These are phyloP conservation scores for Dothistroma septosporum DNA, from an alignment of 2,329 filamentous ascomycete genomes.

Conservation along the genomic window DNA sequence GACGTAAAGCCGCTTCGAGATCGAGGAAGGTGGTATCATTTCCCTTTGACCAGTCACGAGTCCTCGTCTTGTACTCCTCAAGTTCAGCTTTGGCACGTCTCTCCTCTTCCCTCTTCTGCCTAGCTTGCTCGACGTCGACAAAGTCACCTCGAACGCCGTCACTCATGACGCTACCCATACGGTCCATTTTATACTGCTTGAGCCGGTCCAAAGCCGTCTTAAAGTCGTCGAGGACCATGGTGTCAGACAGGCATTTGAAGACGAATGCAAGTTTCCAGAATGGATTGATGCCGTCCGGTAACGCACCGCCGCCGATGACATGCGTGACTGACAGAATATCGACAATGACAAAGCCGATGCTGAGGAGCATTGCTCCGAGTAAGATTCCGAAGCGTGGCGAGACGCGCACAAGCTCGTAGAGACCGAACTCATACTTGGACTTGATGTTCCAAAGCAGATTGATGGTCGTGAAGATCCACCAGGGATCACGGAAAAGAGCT, in stretches of 20 bases:
- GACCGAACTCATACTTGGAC: constrained; percentile 56
- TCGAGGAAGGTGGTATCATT: constrained; percentile 21
- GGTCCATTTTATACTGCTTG: constrained; percentile 43
- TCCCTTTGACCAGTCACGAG: constrained; percentile 18
- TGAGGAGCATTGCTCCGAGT: constrained; percentile 57
- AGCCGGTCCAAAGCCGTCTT: constrained; percentile 54
- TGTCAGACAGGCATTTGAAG: constrained; percentile 65
- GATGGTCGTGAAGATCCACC: constrained; percentile 62
- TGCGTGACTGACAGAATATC: constrained; percentile 58
- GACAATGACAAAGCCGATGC: constrained; percentile 57
- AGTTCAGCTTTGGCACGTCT: constrained; percentile 5
- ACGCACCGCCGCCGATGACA: constrained; percentile 25
- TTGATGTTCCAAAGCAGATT: constrained; percentile 62
- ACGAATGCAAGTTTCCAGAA: constrained; percentile 63
- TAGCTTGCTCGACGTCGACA: constrained; percentile 24
- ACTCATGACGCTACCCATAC: constrained; percentile 26
- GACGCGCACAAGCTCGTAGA: constrained; percentile 53
- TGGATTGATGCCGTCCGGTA: constrained; percentile 57
- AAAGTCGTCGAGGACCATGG: constrained; percentile 65
- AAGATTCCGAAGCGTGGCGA: constrained; percentile 63
- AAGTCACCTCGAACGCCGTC: constrained; percentile 28
- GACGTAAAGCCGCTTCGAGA: constrained; percentile 26
- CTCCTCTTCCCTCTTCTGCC: constrained; percentile 18
- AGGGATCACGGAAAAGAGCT: constrained; percentile 60
- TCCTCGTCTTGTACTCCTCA: constrained; percentile 9